Base-by-base conservation (phyloP, 495 filamentous ascomycete species). In the Elasticomyces elasticus region DNA sequence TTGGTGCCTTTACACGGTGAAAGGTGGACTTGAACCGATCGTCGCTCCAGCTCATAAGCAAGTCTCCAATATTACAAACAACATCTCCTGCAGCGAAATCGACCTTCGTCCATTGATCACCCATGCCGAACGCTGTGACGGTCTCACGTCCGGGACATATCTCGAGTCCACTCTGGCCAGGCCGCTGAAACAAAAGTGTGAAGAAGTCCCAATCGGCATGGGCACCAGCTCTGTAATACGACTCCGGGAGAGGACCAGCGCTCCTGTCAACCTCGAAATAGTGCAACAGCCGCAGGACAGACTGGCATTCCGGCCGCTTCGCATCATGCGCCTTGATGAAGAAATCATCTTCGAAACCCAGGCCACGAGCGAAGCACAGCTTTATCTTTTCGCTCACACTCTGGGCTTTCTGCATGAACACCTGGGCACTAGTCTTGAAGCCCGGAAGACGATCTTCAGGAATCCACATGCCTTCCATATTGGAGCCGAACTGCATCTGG, bases 11-110 rank as follows among this genome's bases (percentile, higher is more conserved):
- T 27, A 82, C 78, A 0, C 79, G 74, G 57, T 83, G 81, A 48
- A 81, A 80, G 0, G 77, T 79, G 40, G 76, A 79, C 66, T 83
- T 84, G 67, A 85, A 82, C 27, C 80, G 74, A 62, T 84, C 82
- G 58, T 84, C 81, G 43, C 75, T 81, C 79, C 82, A 84, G 13
- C 72, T 76, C 80, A 85, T 84, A 25, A 86, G 71, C 59, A 84
- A 69, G 62, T 84, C 81, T 13, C 81, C 81, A 53, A 84, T 82
- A 60, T 84, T 86, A 56, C 79, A 83, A 12, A 83, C 78, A 45
- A 82, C 79, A 56, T 80, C 79, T 0, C 76, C 80, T 0, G 69
- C 72, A 2, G 61, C 64, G 0, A 78, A 73, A 62, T 79, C 76
- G 22, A 84, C 69, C 45, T 76, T 77, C n/a, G 79, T 82, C 80